These are phyloP conservation scores for Starmerella sp. DNA, from an alignment of 805 yeast genomes.

Conservation along the genomic window DNA sequence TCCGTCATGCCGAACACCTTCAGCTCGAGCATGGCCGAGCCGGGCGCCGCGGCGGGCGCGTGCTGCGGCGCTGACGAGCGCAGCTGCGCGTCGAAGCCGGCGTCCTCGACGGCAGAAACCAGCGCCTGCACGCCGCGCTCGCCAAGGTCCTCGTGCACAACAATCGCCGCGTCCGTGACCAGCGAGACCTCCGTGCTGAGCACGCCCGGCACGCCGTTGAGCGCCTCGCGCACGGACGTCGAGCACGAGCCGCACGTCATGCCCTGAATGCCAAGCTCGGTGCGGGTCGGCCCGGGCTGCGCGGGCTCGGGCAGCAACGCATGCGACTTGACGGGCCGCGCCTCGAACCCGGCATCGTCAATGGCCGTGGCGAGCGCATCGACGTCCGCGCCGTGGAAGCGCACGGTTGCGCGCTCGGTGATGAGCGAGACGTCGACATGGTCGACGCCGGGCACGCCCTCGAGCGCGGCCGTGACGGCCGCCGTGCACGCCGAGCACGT, in stretches of 20 bases:
- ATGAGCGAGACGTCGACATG: slow-evolving; percentile 56
- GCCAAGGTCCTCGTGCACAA: slow-evolving; percentile 37
- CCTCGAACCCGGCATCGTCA: slow-evolving; percentile 71
- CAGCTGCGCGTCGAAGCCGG: slow-evolving; percentile 53
- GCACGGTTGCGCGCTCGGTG: slow-evolving; percentile 60
- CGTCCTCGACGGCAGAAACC: slow-evolving; percentile 52
- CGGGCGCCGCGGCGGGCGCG: slow-evolving; percentile 1
- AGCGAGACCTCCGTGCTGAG: slow-evolving; percentile 51
- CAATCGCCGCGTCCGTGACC: slow-evolving; percentile 60
- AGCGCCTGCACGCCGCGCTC: slow-evolving; percentile 30
- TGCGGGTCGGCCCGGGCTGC: neutral
- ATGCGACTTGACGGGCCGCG: slow-evolving; percentile 20
- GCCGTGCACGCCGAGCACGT: slow-evolving; percentile 82
- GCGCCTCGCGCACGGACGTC: slow-evolving; percentile 48
- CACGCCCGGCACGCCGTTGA: slow-evolving; percentile 43
- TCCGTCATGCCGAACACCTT: slow-evolving; percentile 52
- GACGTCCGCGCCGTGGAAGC: slow-evolving; percentile 34
- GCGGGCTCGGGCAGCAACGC: neutral
- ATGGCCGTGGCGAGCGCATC: slow-evolving; percentile 41
- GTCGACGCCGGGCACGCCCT: slow-evolving; percentile 40
- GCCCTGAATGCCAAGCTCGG: slow-evolving; percentile 40
- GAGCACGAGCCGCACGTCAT: slow-evolving; percentile 92
- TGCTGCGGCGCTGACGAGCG: neutral
- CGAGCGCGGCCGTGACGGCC: slow-evolving; percentile 48
- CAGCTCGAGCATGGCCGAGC: slow-evolving; percentile 20